phyloP scores from a whole-genome alignment of 176 grass and related monocot species.

The Lolium perenne region DNA sequence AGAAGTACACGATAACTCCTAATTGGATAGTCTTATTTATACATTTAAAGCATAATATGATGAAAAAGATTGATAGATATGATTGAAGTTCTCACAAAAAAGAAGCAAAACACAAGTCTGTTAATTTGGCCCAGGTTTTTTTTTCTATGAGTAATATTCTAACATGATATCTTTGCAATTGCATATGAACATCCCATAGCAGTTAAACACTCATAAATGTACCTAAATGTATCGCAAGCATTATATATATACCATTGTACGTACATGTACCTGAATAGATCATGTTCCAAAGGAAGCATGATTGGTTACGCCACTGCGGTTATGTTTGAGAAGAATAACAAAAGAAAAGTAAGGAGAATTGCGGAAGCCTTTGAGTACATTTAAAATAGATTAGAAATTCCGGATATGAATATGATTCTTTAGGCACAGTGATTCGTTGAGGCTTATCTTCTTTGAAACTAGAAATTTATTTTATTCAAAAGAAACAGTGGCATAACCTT shows the following conservation, averaged over 20 bases:
- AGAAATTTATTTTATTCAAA: too few species aligned
- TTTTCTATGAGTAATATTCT: too few species aligned
- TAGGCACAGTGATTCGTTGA: too few species aligned
- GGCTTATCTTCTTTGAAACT: too few species aligned
- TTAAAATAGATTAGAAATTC: too few species aligned
- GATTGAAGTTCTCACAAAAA: not conserved
- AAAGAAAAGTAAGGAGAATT: not conserved
- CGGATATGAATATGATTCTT: too few species aligned
- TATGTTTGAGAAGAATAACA: not conserved
- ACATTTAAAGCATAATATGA: not conserved
- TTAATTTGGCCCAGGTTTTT: not conserved
- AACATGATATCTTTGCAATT: not conserved
- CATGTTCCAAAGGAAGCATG: too few species aligned
- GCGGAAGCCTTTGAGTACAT: too few species aligned
- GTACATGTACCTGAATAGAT: too few species aligned
- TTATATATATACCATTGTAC: not conserved
- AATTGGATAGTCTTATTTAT: not conserved
- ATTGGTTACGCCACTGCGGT: not conserved
- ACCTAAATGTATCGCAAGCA: not conserved
- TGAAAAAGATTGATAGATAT: not conserved
- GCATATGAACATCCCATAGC: not conserved
- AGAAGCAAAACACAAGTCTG: not conserved
- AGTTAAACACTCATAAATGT: not conserved
- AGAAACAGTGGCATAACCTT: too few species aligned
- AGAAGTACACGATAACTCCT: not conserved